Evolutionary conservation across 2,329 filamentous ascomycete species (phyloP).

Genomic region (Pezicula neosporulosa): DNA sequence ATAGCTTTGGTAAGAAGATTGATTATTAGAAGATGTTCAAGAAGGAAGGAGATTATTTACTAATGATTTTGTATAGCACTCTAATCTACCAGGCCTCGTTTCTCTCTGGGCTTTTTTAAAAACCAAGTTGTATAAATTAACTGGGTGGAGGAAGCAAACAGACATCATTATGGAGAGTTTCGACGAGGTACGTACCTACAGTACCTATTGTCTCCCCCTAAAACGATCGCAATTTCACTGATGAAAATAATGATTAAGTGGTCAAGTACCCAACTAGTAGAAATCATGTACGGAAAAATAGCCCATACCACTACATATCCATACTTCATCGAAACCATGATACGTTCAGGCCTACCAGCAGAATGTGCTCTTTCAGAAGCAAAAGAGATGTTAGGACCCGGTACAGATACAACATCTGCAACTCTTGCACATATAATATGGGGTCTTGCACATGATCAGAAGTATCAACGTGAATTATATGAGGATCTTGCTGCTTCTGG

Average conservation of each 20-base stretch:
- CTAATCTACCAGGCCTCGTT: slow-evolving; percentile 18
- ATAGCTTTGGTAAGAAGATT: slow-evolving; percentile 22
- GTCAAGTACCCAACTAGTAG: slow-evolving; percentile 1
- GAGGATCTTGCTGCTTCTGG: slow-evolving; percentile 13
- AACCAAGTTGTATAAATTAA: no score
- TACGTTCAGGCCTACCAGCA: background rate
- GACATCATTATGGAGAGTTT: no score
- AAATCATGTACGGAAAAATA: background rate
- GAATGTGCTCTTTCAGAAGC: slow-evolving; percentile 18
- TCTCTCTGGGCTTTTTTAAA: background rate
- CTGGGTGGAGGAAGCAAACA: no score
- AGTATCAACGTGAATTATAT: slow-evolving; percentile 22
- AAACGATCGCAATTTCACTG: no score
- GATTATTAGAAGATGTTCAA: slow-evolving; percentile 6
- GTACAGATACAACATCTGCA: slow-evolving; percentile 29
- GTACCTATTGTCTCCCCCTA: no score
- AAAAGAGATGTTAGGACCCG: slow-evolving; percentile 27
- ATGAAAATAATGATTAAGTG: slow-evolving; percentile 1
- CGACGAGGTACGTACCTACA: no score
- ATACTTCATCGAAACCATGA: slow-evolving; percentile 7
- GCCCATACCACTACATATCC: background rate
- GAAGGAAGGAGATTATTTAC: background rate
- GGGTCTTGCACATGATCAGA: slow-evolving; percentile 21
- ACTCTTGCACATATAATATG: slow-evolving; percentile 28
- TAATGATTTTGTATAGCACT: slow-evolving; percentile 20